Evolutionary conservation across 768 basidiomycete species (phyloP), one percentile per base, ranked within the genome.

Genomic region (Trametes meyenii): DNA sequence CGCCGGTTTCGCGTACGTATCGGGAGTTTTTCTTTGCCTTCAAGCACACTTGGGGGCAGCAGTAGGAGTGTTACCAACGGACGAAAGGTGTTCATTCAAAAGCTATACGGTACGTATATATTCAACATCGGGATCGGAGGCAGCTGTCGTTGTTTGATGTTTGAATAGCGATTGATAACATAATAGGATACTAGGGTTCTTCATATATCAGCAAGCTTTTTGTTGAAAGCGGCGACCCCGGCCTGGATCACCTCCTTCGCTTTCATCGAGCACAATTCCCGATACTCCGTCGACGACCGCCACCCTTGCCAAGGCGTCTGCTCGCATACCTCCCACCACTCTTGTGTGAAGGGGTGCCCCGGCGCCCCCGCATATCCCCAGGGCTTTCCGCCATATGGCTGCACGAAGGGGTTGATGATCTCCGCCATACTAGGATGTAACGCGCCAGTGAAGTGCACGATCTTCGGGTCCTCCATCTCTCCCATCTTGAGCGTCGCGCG

Each of bases 401-500:
- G 83, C n/a, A 83, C 75, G 56, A 74, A 80, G 1, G 79, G 79
- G 66, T 83, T 83, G 62, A 85, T 67, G 12, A 84, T 77, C 5
- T 75, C 71, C 7, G 71, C 76, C 61, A 84, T 46, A 5, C 67
- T 63, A 0, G 84, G 83, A 68, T 84, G 74, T 29, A 83, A 73
- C 1, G 84, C 80, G 1, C 85, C 84, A 2, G 84, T 84, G 71
- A 86, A 86, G 66, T 85, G 85, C 13, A 85, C 81, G 61, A 86
- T 78, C 11, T 63, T 64, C 0, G 82, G 79, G 40, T 81, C 70
- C 21, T 69, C 60, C 77, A 81, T 77, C 33, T 71, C 72, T 7
- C 65, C 65, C 39, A 81, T 62, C 35, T 69, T 61, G 19, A 80
- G 58, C 8, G 26, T 48, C 1, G 74, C 69, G 52, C 82, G 72